These are phyloP conservation scores for Pythium coloratum DNA, from an alignment of 352 stramenopile species.

Conservation along the genomic window DNA sequence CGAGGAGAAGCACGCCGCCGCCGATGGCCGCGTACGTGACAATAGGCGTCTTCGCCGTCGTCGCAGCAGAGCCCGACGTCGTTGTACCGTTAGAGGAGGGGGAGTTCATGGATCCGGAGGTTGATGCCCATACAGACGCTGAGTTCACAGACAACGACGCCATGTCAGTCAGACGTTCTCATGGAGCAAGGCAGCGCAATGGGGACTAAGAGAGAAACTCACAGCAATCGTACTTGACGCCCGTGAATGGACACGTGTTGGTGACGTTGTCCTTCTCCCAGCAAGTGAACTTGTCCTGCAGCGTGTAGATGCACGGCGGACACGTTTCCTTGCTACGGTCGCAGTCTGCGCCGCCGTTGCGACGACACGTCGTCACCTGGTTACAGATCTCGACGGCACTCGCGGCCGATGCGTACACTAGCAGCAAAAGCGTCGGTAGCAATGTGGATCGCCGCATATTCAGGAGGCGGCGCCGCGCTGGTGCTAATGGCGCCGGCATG, in stretches of 20 bases:
- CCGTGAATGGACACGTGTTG: constrained; percentile 67
- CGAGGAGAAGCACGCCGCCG: constrained; percentile 46
- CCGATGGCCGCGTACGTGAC: constrained; percentile 59
- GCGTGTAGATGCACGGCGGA: constrained; percentile 64
- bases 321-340: constrained; percentile 39
- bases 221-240: constrained; percentile 74
- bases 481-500: not conserved
- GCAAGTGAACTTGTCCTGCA: constrained; percentile 53
- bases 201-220: constrained; percentile 24
- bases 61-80: constrained; percentile 18
- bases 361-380: constrained; percentile 20
- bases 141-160: not conserved
- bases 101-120: constrained; percentile 5
- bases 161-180: constrained; percentile 1
- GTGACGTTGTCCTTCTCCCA: constrained; percentile 63
- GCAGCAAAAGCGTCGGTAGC: not conserved
- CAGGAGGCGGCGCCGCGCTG: not conserved
- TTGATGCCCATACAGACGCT: not conserved
- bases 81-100: constrained; percentile 22
- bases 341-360: constrained; percentile 19
- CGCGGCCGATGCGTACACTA: not conserved
- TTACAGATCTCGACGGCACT: constrained; percentile 20
- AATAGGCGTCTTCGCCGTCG: constrained; percentile 19
- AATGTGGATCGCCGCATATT: not conserved
- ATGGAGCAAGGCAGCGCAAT: not conserved